Evolutionary conservation across 2,329 filamentous ascomycete genomes (phyloP).

Genomic region (Phyllachora maydis): DNA sequence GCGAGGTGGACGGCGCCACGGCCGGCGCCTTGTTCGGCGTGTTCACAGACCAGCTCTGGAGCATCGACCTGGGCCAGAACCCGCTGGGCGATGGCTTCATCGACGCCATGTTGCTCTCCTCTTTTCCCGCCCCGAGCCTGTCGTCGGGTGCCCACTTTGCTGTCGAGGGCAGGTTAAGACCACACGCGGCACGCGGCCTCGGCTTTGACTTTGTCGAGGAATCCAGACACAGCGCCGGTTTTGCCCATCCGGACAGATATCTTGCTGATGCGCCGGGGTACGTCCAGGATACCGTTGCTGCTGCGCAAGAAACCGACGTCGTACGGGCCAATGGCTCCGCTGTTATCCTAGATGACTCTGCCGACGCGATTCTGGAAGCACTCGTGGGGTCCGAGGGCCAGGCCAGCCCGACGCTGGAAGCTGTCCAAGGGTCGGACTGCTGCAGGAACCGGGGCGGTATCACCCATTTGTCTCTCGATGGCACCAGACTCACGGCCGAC

Average conservation of each 20-base stretch:
- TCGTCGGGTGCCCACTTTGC: constrained; percentile 14
- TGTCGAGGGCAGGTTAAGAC: constrained; percentile 22
- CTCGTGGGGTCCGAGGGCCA: constrained; percentile 8
- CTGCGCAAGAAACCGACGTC: constrained; percentile 6
- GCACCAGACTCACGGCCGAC: constrained; percentile 22
- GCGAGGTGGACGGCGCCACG: constrained; percentile 21
- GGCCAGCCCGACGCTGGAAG: constrained; percentile 2
- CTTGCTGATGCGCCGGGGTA: constrained; percentile 26
- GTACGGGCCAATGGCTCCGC: constrained; percentile 15
- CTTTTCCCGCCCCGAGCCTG: constrained; percentile 10
- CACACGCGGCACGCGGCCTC: constrained; percentile 9
- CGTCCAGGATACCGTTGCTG: constrained; percentile 6
- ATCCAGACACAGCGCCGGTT: constrained; percentile 20
- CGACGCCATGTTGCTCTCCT: constrained; percentile 8
- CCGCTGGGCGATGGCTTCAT: constrained; percentile 24
- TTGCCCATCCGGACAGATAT: constrained; percentile 23
- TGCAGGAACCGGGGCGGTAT: constrained; percentile 13
- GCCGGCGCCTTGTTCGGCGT: constrained; percentile 13
- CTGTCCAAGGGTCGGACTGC: constrained; percentile 6
- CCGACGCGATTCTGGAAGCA: constrained; percentile 10
- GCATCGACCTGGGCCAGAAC: constrained; percentile 32
- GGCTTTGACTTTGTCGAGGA: constrained; percentile 24
- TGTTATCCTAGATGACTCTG: constrained; percentile 12
- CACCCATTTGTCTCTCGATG: constrained; percentile 32
- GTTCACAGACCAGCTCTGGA: constrained; percentile 26